Base-by-base conservation (phyloP, 495 filamentous ascomycete species). In the Alectoria sarmentosa region DNA sequence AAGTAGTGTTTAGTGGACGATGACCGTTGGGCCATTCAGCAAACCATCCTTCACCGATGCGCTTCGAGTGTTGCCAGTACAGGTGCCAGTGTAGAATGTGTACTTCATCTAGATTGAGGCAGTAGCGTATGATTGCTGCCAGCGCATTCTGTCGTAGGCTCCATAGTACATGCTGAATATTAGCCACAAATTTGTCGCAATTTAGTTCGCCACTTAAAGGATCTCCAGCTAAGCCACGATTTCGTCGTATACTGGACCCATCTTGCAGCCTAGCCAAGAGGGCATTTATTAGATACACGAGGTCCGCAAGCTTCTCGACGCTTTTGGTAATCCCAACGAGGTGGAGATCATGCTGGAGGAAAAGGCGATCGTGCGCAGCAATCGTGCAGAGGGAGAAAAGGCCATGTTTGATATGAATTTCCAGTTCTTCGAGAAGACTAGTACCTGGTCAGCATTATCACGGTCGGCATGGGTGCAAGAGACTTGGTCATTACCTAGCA, bases 1-100 rank as follows among this genome's bases (percentile, higher is more conserved):
- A 79, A 55, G 80, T 83, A 4, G 80, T 81, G 68, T 74, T 80
- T n/a, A 76, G 66, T 13, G 79, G 79, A 32, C 73, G 75, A 34
- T 69, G 70, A 26, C 71, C 69, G 70, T 76, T 72, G 1, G 76
- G 73, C 71, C 71, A 73, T 46, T 73, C 71, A 37, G 68, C 60
- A 37, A 73, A 73, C 71, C 71, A 73, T 2, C 56, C 70, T 52
- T 68, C 65, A 39, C 64, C 62, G 19, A 65, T 49, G 49, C 61
- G 64, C 55, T 69, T 63, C 26, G 52, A 32, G n/a, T 61, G 61
- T 23, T 64, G 70, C 71, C 71, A 73, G 55, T 66, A 60, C 32
- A 66, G 55, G 28, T 70, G 55, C 68, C 65, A 69, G 36, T 67
- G 70, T 38, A 61, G n/a, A 34, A 66, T n/a, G 58, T 63, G 39